Percentiles rank a stretch among this genome's conserved stretches.
phyloP scores from a whole-genome alignment of 2,329 filamentous ascomycete species.

The Paraconiothyrium brasiliense region DNA sequence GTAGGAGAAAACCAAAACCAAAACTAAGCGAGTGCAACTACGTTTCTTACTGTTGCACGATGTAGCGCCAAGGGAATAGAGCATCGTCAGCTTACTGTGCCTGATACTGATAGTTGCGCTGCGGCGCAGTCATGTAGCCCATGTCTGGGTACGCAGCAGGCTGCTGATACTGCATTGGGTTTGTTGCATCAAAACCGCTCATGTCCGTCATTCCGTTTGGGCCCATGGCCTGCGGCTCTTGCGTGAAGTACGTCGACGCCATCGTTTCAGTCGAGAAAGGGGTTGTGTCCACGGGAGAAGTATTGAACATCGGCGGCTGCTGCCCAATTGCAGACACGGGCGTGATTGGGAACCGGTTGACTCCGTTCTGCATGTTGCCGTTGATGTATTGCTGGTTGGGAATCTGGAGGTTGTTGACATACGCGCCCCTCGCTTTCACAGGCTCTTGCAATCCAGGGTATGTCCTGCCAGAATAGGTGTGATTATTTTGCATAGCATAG shows the following conservation, averaged over 20 bases:
- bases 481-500: constrained; percentile 29
- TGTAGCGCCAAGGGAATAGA: constrained; percentile 2
- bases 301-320: constrained; percentile 39
- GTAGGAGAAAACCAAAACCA: constrained; percentile 15
- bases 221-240: constrained; percentile 39
- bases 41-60: constrained; percentile 11
- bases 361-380: constrained; percentile 34
- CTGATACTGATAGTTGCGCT: constrained; percentile 46
- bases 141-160: constrained; percentile 43
- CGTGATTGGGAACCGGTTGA: constrained; percentile 39
- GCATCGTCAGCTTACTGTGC: constrained; percentile 27
- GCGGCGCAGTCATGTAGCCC: constrained; percentile 41
- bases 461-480: constrained; percentile 39
- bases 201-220: constrained; percentile 33
- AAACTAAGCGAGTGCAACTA: constrained; percentile 17
- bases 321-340: constrained; percentile 41
- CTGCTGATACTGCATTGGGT: constrained; percentile 43
- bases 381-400: constrained; percentile 39
- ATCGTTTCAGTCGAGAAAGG: constrained; percentile 37
- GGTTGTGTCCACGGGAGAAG: constrained; percentile 49
- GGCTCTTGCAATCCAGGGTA: constrained; percentile 47
- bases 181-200: constrained; percentile 35
- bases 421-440: constrained; percentile 39
- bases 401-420: constrained; percentile 42
- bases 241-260: constrained; percentile 38